These are phyloP conservation scores for Tetrahymena malaccensis DNA, from an alignment of 73 alveolate species.

Conservation along the genomic window DNA sequence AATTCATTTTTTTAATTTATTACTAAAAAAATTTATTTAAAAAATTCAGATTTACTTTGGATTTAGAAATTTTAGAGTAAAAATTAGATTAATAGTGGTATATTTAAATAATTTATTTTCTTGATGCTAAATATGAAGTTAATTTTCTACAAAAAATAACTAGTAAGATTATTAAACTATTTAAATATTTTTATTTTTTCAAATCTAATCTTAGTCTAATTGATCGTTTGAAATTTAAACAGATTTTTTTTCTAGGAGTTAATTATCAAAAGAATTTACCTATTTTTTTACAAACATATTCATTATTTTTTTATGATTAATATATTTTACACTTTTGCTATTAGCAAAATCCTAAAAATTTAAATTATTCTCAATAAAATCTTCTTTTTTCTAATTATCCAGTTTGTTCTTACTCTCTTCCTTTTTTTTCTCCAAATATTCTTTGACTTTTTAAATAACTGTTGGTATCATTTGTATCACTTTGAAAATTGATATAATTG, in stretches of 20 bases:
- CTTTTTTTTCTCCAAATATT: background rate
- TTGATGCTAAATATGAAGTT: too few species aligned
- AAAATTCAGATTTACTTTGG: too few species aligned
- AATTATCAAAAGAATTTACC: too few species aligned
- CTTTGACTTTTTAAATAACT: background rate
- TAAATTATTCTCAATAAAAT: background rate
- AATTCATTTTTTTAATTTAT: too few species aligned
- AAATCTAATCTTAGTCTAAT: background rate
- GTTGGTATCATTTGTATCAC: background rate
- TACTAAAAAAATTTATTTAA: too few species aligned
- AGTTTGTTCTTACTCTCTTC: background rate
- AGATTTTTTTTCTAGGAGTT: background rate
- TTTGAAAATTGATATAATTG: background rate
- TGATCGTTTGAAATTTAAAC: background rate
- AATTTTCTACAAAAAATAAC: too few species aligned
- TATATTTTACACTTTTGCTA: background rate
- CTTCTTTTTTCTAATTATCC: background rate
- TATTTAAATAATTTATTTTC: too few species aligned
- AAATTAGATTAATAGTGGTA: too few species aligned
- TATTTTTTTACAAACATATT: too few species aligned
- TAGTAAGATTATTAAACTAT: too few species aligned
- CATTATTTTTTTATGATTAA: background rate
- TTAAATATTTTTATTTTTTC: background rate
- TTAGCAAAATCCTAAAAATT: background rate
- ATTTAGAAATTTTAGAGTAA: too few species aligned